Conservation (phyloP, 2,329 filamentous ascomycete genomes). For the Botryosphaeria agaves region DNA sequence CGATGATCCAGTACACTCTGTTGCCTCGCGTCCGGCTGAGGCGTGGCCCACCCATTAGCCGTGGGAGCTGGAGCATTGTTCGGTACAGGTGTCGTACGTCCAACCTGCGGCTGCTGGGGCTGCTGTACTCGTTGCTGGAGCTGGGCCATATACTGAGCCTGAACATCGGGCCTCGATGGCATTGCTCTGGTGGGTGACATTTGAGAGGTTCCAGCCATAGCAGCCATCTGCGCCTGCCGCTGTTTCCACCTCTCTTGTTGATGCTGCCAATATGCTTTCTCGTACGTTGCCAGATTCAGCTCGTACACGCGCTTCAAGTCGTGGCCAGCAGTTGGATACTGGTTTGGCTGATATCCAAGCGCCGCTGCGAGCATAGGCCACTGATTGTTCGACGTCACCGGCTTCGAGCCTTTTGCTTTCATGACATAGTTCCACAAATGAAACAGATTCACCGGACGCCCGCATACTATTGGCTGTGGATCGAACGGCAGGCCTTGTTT, state of each 20-base stretch:
- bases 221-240: constrained; percentile 20
- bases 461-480: constrained; percentile 52
- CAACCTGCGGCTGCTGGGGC: constrained; percentile 4
- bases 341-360: constrained; percentile 22
- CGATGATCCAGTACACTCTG: constrained; percentile 11
- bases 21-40: constrained; percentile 18
- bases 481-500: constrained; percentile 58
- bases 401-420: constrained; percentile 61
- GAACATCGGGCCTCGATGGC: constrained; percentile 7
- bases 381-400: constrained; percentile 47
- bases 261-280: constrained; percentile 45
- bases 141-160: constrained; percentile 6
- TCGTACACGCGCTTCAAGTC: constrained; percentile 61
- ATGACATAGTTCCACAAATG: constrained; percentile 63
- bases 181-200: constrained; percentile 12
- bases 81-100: constrained; percentile 4
- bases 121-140: constrained; percentile 3
- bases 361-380: constrained; percentile 56
- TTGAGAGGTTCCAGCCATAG: constrained; percentile 12
- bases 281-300: constrained; percentile 58
- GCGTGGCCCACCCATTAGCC: constrained; percentile 28
- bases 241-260: constrained; percentile 24
- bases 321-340: constrained; percentile 43
- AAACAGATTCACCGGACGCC: constrained; percentile 57
- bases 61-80: constrained; percentile 4